Base-by-base conservation (phyloP, 75 land plant species). In the Pinus albicaulis region DNA sequence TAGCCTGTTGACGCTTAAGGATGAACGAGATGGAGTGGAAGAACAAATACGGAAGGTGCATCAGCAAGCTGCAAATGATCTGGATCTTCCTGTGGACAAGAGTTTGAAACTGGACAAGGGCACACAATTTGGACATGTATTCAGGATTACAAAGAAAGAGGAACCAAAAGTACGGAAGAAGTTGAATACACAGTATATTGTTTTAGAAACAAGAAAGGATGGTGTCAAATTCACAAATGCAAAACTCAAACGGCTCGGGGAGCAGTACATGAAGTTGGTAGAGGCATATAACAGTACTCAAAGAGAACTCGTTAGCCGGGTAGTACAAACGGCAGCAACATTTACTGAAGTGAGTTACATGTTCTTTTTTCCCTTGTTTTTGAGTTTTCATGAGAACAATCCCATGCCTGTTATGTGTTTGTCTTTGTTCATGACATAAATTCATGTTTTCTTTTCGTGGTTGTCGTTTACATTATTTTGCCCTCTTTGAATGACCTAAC, bases 71-170 rank as follows among this genome's bases (percentile, higher is more conserved):
- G 99, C 98, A 10, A 81, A 77, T 79, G 98, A 94, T 77, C 88
- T 97, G 82, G 99, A 92, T 80, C 93, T 97, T 59, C 87, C 92
- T 80, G 69, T 87, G 23, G 99, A 97, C 66, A 97, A 92, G 82
- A 74, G 88, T 44, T 76, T 97, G 71, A 97, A 97, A 77, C 81
- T 97, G 73, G 99, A 97, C 44, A 97, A 92, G 55, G 89, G 87
- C 14, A 84, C 95, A 26, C 98, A 94, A 74, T 97, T 84, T 86
- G 99, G 99, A 41, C 95, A 94, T 88, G 98, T 92, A 8, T 97
- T 97, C 68, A 92, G 99, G 78, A 94, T 97, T 56, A 97, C 99
- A 57, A 97, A 97, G 86, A 97, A 97, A 79, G 99, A 97, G 68
- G 99, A 97, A 74, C 98, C 95, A 36, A 97, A 94, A 82, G 86